Evolutionary conservation across 2,329 filamentous ascomycete genomes (phyloP), one percentile per base, ranked within the genome.

Genomic region (Rhynchosporium secalis): DNA sequence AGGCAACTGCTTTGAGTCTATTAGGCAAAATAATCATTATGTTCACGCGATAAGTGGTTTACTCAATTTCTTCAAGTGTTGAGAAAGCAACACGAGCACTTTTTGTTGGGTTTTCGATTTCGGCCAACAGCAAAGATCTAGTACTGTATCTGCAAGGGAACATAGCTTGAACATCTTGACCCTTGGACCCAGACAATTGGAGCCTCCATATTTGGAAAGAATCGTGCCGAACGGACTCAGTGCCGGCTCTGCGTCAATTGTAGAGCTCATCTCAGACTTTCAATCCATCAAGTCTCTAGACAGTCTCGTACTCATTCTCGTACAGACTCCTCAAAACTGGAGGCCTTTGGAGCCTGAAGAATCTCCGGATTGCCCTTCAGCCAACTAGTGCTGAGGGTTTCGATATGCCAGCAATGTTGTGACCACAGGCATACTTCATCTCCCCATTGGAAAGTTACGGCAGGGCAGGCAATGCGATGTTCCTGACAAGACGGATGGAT

Each of bases 401-500:
- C 41, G 15, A 43, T n/a, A 43, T 15, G 10, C 41, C 41, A 43
- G 8, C 41, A 43, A 6, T 15, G 41, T 8, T 43, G 41, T n/a
- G 41, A 43, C 41, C 41, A 43, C 13, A 15, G 41, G 7, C 41
- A 43, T 6, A 43, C 41, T n/a, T 43, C 41, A n/a, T 43, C 41
- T 6, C 41, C 41, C 41, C 41, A 43, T 43, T 43, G 20, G 20
- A 66, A 40, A 52, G 62, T 29, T 62, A 60, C 13, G 60, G 62
- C 7, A 58, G 29, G 31, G 60, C 36, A 8, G 55, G 41, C 41
- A 43, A n/a, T 43, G 15, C 41, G 8, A 43, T 43, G 10, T 43
- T 43, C 20, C 13, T 43, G 10, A n/a, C 41, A 13, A 43, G 43
- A 33, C 65, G 65, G 65, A 66, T 62, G 57, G 62, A 62, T 61